Percentiles rank a stretch among this genome's conserved stretches.
Conservation (phyloP, 2,329 filamentous ascomycete genomes). For the Clonostachys rosea region DNA sequence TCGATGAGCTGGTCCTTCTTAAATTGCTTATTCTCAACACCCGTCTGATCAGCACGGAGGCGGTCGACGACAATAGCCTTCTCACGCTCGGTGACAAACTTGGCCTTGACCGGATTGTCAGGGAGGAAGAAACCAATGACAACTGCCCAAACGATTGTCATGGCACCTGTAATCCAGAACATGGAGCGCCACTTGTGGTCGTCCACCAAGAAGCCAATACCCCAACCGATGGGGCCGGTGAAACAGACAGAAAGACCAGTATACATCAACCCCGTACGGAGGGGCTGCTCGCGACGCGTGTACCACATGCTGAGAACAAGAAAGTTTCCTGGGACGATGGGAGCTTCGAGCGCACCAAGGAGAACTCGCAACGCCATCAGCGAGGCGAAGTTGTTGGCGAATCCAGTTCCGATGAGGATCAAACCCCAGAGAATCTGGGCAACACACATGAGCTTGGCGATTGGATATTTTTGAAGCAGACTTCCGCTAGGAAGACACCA, state of each 20-base stretch:
- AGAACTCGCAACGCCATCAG: background rate
- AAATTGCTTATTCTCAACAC: constrained; percentile 42
- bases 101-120: constrained; percentile 44
- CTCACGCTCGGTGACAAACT: constrained; percentile 38
- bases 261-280: constrained; percentile 14
- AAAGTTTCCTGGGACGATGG: constrained; percentile 9
- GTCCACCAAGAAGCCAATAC: constrained; percentile 7
- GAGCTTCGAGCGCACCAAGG: background rate
- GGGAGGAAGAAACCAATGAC: constrained; percentile 49
- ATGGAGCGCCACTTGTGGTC: constrained; percentile 9
- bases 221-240: constrained; percentile 12
- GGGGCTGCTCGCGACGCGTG: constrained; percentile 1
- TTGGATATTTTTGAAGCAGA: constrained; percentile 1
- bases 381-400: constrained; percentile 1
- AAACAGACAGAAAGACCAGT: constrained; percentile 11
- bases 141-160: constrained; percentile 39
- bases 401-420: constrained; percentile 1
- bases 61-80: constrained; percentile 42
- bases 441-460: background rate
- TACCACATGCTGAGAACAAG: constrained; percentile 10
- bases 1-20: constrained; percentile 40
- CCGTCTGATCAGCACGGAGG: constrained; percentile 42
- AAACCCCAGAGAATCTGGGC: constrained; percentile 1
- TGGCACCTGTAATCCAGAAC: constrained; percentile 15
- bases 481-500: background rate